Evolutionary conservation across 495 filamentous ascomycete species (phyloP), one percentile per base, ranked within the genome.

Genomic region (Penicillium turbatum): DNA sequence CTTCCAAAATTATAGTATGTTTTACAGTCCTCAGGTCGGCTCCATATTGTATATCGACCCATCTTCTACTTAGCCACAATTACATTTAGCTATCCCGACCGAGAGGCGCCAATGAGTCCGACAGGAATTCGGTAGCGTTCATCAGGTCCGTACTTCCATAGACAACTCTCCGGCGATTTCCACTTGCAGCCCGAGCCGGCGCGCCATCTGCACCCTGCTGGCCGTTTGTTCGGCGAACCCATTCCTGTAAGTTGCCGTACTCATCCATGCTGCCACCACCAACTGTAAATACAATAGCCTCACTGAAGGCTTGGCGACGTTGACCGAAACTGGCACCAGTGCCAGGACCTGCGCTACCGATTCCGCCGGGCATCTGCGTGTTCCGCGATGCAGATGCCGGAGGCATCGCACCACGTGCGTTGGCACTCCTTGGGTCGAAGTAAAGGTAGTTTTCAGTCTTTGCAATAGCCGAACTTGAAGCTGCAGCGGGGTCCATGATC

Each of bases 401-500:
- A 21, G 89, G 88, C 80, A 96, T 92, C n/a, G 86, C 92, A 13
- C 93, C 92, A 30, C 95, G 83, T 0, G 95, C 92, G 62, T 93
- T 95, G 19, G 92, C 86, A 59, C 86, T 92, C 37, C 92, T 82
- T 2, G 95, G 95, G 69, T 99, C 95, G 64, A 97, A 97, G 76
- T 97, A 97, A n/a, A 97, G 86, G 63, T 97, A 99, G 62, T 87
- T 87, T 63, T 99, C 95, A 5, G 95, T 97, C 75, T 96, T 97
- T 52, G 90, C 87, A 54, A 99, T 92, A 11, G 95, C 95, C 17
- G 86, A 90, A 2, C 89, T 90, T 11, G 88, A 90, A 2, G 95
- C 92, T 9, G 87, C 79, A 34, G 89, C 79, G 0, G 95, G 95
- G 66, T 99, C 95, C 95, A 99, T 99, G 64, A 99, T 85, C 0